Evolutionary conservation across 805 yeast species (phyloP), one percentile per base, ranked within the genome.

Genomic region (Ogataea naganishii): DNA sequence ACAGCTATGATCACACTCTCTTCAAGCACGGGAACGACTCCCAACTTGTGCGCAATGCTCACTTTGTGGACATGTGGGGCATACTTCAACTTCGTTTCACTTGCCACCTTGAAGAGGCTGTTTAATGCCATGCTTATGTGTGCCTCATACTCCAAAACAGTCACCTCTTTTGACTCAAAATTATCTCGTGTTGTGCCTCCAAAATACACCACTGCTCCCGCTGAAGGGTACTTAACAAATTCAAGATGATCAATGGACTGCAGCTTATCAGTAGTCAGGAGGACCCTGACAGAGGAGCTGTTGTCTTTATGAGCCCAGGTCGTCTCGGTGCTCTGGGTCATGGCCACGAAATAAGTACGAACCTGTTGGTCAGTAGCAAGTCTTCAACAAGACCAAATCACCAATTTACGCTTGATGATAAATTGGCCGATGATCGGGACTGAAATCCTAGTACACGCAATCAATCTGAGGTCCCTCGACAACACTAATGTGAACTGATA

Each of bases 121-220:
- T 47, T 45, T 22, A 55, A 37, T 1, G 75, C 73, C 24, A 66
- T 43, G n/a, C 46, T 51, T 8, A 38, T 42, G 31, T 68, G 68
- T 1, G 71, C 63, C 31, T 69, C 75, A 37, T 68, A 69, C n/a
- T 59, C 41, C 13, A 69, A 46, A 12, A 53, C 44, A 3, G 35
- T 34, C 6, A 69, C 76, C 6, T 35, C 42, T 30, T 63, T 62
- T 11, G 56, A 59, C 14, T 58, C 63, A 39, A 66, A 60, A 14
- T 47, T 47, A 39, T 64, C 63, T 32, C 75, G 47, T 6, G 76
- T 69, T 8, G 64, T 64, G 1, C 76, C 76, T 5, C 64, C 67
- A 48, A 69, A 69, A 26, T 56, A 51, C 5, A 69, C 60, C 4
- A 66, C 56, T 0, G 74, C 75, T 1, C 76, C 75, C 0, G 72